Percentiles rank a stretch among this genome's conserved stretches.
Evolutionary conservation across 768 basidiomycete species (phyloP).

Genomic region (Lyophyllum shimeji): DNA sequence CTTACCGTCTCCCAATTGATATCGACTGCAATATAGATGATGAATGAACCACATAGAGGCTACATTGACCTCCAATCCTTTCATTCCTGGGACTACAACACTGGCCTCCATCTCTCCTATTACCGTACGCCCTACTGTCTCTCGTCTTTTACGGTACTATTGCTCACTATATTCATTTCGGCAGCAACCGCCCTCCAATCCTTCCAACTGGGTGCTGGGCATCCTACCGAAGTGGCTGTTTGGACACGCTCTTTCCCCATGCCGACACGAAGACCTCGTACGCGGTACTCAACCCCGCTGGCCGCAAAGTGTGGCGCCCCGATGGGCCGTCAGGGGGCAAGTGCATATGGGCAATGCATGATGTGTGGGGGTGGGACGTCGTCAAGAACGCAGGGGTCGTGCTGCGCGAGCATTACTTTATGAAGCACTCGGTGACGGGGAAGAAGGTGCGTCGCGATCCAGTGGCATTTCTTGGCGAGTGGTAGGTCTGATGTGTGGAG

Average conservation of each 20-base stretch:
- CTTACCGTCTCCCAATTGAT: not conserved
- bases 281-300: constrained; percentile 57
- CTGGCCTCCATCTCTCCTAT: constrained; percentile 83
- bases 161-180: not conserved
- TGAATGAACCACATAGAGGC: constrained; percentile 95
- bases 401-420: constrained; percentile 84
- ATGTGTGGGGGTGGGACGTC: constrained; percentile 89
- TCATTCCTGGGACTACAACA: constrained; percentile 90
- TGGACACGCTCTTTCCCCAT: constrained; percentile 89
- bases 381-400: constrained; percentile 67
- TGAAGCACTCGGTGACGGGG: constrained; percentile 61
- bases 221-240: constrained; percentile 73
- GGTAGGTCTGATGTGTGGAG: not conserved
- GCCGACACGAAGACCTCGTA: constrained; percentile 70
- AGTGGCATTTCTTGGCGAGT: no score
- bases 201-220: constrained; percentile 89
- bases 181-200: constrained; percentile 83
- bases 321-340: constrained; percentile 72
- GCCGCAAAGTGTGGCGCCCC: constrained; percentile 64
- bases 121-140: constrained; percentile 53
- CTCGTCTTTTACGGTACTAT: not conserved
- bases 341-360: constrained; percentile 90
- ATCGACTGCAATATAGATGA: constrained; percentile 50
- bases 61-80: constrained; percentile 83
- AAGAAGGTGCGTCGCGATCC: constrained; percentile 59